Evolutionary conservation across 192 early-diverging fungal genomes (phyloP), one percentile per base, ranked within the genome.

Genomic region (Entomortierella beljakovae): DNA sequence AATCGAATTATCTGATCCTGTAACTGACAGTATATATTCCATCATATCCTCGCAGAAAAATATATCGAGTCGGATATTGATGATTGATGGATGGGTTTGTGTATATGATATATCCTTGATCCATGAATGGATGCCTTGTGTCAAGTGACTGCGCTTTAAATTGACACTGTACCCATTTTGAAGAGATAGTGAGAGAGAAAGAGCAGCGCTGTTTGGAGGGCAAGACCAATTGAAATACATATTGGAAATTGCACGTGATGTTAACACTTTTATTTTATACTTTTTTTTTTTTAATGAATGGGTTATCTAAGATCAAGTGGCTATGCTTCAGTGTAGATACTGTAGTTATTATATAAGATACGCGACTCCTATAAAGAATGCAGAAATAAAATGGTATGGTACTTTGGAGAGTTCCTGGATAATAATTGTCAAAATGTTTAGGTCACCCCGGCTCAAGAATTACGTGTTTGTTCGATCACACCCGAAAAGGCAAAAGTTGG

Each of bases 131-230:
- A 28, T 52, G 31, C 26, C 28, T 63, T 63, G 61, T 32, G 23
- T 10, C 22, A 34, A 9, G 29, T 49, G 40, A 57, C 40, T 57
- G 38, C 60, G 26, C n/a, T 62, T 32, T 37, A 62, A 15, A 23
- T 16, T 8, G 25, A 3, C 43, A 50, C 29, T 37, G 59, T 68
- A 68, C 66, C 66, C 66, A 68, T 68, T 68, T 67, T 68, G 55
- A 60, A 68, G 57, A 52, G 66, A 68, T 68, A 52, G 61, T 68
- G 57, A 68, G 57, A 68, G 57, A 68, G 66, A 68, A 49, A 52
- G 57, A 43, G 23, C 51, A 53, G 9, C 28, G 18, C 51, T 53
- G 28, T 26, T 2, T 18, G 28, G 51, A 25, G n/a, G n/a, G n/a
- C 51, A 53, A 53, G 28, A 28, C 23, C 23, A 28, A 50, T 8